Percentiles rank a stretch among this genome's conserved stretches.
Conservation (phyloP, 768 basidiomycete species). For the Psilocybe cyanescens region DNA sequence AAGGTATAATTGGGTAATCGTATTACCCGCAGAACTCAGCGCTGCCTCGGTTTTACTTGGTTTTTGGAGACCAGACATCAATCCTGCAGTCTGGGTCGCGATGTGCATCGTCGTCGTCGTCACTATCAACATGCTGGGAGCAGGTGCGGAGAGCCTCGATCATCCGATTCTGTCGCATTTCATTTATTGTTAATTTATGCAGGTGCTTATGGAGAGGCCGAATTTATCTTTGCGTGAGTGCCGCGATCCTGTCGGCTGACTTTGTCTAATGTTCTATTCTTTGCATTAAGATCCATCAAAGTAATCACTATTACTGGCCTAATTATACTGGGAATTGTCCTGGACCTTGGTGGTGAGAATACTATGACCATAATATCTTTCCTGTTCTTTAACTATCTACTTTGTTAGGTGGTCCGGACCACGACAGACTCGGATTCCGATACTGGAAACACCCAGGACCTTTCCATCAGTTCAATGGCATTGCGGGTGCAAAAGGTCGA, state of each 20-base stretch:
- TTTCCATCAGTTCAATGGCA: constrained; percentile 72
- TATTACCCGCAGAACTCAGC: constrained; percentile 73
- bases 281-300: constrained; percentile 68
- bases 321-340: constrained; percentile 69
- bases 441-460: constrained; percentile 93
- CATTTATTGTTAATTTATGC: background rate
- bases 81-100: constrained; percentile 80
- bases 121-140: constrained; percentile 75
- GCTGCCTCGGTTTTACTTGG: constrained; percentile 79
- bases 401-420: constrained; percentile 70
- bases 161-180: background rate
- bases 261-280: background rate
- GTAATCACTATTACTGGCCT: constrained; percentile 82
- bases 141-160: constrained; percentile 39
- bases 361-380: background rate
- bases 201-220: constrained; percentile 82
- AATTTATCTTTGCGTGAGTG: constrained; percentile 83
- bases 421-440: constrained; percentile 73
- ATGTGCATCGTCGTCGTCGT: constrained; percentile 79
- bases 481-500: constrained; percentile 69
- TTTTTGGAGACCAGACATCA: constrained; percentile 63
- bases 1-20: constrained; percentile 65
- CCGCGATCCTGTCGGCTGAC: background rate
- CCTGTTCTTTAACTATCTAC: background rate
- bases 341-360: constrained; percentile 74